phyloP scores from a whole-genome alignment of 371 early-diverging fungal genomes.

The Entomophthora muscae region DNA sequence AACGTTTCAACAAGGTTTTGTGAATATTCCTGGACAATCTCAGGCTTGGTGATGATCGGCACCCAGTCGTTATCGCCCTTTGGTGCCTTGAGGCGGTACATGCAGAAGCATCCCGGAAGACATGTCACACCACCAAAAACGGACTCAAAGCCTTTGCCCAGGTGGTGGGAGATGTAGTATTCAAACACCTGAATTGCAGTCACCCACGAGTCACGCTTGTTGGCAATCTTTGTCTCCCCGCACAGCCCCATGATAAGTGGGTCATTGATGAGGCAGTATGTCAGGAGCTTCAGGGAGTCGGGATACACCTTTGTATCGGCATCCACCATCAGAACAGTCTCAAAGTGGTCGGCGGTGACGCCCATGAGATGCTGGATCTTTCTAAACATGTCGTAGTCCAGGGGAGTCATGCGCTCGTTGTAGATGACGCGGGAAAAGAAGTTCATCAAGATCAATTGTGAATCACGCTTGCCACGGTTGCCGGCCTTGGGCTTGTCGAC shows the following conservation, averaged over 20 bases:
- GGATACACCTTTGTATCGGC: conserved; percentile 75
- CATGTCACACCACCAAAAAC: conserved; percentile 96
- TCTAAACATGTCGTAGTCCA: conserved; percentile 74
- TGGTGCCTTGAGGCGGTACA: conserved; percentile 78
- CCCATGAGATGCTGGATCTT: conserved; percentile 55
- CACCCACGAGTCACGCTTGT: conserved; percentile 71
- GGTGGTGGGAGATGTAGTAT: conserved; percentile 89
- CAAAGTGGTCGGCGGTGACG: conserved; percentile 65
- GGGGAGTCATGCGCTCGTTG: conserved; percentile 63
- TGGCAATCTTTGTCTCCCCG: conserved; percentile 76
- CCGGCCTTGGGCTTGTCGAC: conserved; percentile 56
- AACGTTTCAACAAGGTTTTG: conserved; percentile 75
- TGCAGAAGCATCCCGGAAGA: conserved; percentile 89
- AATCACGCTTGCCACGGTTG: conserved; percentile 90
- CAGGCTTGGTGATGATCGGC: conserved; percentile 67
- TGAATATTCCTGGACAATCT: conserved; percentile 76
- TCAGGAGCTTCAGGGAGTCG: conserved; percentile 48
- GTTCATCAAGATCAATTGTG: conserved; percentile 83
- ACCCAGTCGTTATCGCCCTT: conserved; percentile 47
- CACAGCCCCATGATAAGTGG: conserved; percentile 71
- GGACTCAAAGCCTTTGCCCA: conserved; percentile 83
- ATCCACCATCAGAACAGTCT: conserved; percentile 79
- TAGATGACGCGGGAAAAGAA: conserved; percentile 68
- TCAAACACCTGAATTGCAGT: conserved; percentile 91
- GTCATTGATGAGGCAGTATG: conserved; percentile 61